These are phyloP conservation scores for Candida boidinii DNA, from an alignment of 805 yeast genomes.

Conservation along the genomic window DNA sequence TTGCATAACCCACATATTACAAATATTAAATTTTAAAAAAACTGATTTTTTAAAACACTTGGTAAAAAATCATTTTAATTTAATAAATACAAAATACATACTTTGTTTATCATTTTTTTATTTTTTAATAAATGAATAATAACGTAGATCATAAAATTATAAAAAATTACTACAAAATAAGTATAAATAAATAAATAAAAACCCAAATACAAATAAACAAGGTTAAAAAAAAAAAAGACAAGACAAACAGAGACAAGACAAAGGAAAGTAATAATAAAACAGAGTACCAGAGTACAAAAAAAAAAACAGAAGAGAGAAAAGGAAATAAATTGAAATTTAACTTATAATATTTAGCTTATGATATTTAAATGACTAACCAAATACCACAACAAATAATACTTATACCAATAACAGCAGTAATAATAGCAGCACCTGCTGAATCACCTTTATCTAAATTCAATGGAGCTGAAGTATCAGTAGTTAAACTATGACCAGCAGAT, in stretches of 20 bases:
- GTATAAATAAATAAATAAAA: too few species aligned
- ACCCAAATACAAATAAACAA: too few species aligned
- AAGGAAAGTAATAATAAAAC: background rate
- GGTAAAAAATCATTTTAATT: too few species aligned
- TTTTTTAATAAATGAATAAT: too few species aligned
- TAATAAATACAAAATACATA: too few species aligned
- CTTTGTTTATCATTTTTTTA: too few species aligned
- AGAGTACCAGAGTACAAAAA: background rate
- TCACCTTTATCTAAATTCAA: conserved; percentile 34
- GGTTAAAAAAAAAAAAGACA: background rate
- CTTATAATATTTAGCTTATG: background rate
- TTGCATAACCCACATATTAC: too few species aligned
- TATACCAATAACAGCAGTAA: conserved; percentile 47
- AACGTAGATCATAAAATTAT: too few species aligned
- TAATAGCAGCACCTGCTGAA: conserved; percentile 62
- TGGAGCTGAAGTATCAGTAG: conserved; percentile 32
- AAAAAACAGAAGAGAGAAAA: background rate
- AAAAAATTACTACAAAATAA: too few species aligned
- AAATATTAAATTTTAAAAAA: too few species aligned
- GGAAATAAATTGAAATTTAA: background rate
- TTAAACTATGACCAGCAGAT: conserved; percentile 53
- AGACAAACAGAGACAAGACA: background rate
- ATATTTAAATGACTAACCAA: conserved; percentile 18
- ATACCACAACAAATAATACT: conserved; percentile 19
- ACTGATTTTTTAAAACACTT: too few species aligned